Evolutionary conservation across 805 yeast genomes (phyloP).

Genomic region (Ogataea chonburiensis): DNA sequence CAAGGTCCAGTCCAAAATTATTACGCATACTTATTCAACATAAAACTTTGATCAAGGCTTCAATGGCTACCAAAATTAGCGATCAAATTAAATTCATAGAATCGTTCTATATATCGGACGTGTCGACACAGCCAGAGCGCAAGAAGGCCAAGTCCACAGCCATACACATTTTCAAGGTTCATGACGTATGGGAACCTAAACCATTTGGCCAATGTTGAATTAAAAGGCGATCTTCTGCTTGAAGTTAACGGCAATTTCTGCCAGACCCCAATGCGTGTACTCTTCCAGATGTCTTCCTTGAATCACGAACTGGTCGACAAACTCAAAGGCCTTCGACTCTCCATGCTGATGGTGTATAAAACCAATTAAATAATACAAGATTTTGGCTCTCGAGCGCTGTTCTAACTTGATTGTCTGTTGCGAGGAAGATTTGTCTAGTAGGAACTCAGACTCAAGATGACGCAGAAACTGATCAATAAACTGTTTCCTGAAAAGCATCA

Average conservation of each 20-base stretch:
- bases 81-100: slow-evolving; percentile 23
- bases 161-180: slow-evolving; percentile 32
- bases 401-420: slow-evolving; percentile 21
- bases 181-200: slow-evolving; percentile 47
- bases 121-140: slow-evolving; percentile 7
- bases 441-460: slow-evolving; percentile 9
- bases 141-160: slow-evolving; percentile 5
- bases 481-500: slow-evolving; percentile 12
- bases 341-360: slow-evolving; percentile 29
- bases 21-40: slow-evolving; percentile 10
- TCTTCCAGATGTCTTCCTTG: slow-evolving; percentile 21
- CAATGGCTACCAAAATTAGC: slow-evolving; percentile 13
- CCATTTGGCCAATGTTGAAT: slow-evolving; percentile 48
- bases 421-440: slow-evolving; percentile 7
- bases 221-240: slow-evolving; percentile 1
- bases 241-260: slow-evolving; percentile 20
- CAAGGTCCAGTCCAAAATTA: slow-evolving; percentile 6
- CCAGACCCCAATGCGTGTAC: slow-evolving; percentile 30
- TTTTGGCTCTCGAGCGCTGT: slow-evolving; percentile 17
- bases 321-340: slow-evolving; percentile 15
- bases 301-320: slow-evolving; percentile 31
- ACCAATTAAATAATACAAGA: slow-evolving; percentile 28
- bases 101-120: slow-evolving; percentile 23
- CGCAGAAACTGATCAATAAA: slow-evolving; percentile 27
- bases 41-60: slow-evolving; percentile 10